These are phyloP conservation scores for Arthrinium phaeospermum DNA, from an alignment of 2,329 filamentous ascomycete genomes.

Conservation along the genomic window DNA sequence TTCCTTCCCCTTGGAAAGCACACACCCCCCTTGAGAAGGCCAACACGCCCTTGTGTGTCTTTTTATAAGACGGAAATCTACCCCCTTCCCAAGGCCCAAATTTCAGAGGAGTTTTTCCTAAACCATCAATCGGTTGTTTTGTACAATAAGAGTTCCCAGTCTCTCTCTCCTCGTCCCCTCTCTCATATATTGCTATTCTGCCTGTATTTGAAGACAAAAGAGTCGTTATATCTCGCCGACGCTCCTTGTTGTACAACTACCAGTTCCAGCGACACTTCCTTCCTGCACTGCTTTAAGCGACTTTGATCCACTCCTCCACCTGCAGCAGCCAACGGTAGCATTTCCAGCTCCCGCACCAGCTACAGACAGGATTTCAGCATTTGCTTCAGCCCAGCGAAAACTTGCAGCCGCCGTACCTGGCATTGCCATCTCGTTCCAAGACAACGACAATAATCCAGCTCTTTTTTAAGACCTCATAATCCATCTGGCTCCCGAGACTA, in stretches of 20 bases:
- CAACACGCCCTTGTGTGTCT: slow-evolving; percentile 16
- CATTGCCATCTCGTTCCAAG: slow-evolving; percentile 22
- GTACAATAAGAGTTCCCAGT: slow-evolving; percentile 25
- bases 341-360: slow-evolving; percentile 1
- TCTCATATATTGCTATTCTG: slow-evolving; percentile 19
- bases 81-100: slow-evolving; percentile 21
- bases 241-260: slow-evolving; percentile 23
- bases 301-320: slow-evolving; percentile 22
- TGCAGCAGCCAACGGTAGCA: slow-evolving; percentile 17
- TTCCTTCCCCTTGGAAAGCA: slow-evolving; percentile 21
- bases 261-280: slow-evolving; percentile 19
- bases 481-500: slow-evolving; percentile 20
- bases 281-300: slow-evolving; percentile 24
- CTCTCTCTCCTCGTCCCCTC: slow-evolving; percentile 14
- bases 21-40: slow-evolving; percentile 18
- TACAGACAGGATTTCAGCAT: slow-evolving; percentile 11
- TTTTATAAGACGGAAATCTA: slow-evolving; percentile 26
- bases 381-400: slow-evolving; percentile 20
- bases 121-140: slow-evolving; percentile 17
- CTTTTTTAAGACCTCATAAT: slow-evolving; percentile 23
- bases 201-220: slow-evolving; percentile 12
- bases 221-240: slow-evolving; percentile 18
- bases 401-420: slow-evolving; percentile 24
- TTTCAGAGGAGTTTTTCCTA: slow-evolving; percentile 23
- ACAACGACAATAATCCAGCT: slow-evolving; percentile 25